Evolutionary conservation across 192 early-diverging fungal species (phyloP), one percentile per base, ranked within the genome.

Genomic region (Gryganskiella cystojenkinii): DNA sequence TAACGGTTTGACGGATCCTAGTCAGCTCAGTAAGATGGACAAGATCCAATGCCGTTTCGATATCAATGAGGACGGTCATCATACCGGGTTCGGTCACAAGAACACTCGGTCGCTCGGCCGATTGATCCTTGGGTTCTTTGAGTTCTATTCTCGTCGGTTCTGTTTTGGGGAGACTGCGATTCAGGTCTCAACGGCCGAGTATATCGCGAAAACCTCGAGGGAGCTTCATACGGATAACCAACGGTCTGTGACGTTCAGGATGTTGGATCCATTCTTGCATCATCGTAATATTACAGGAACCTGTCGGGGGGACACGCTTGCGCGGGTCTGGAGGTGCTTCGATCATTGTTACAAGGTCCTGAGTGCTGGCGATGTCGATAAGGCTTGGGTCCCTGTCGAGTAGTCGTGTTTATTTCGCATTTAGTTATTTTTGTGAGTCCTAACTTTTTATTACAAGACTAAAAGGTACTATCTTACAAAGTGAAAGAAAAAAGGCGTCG

Each of bases 261-360:
- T 74, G 19, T 43, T 74, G 11, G 71, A 74, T 20, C 71, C 71
- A 2, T 74, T 74, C 37, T n/a, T 67, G 42, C 71, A 74, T 42
- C 71, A 74, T 61, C 49, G 71, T 13, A 74, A 74, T 28, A 61
- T 67, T 11, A 67, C 71, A 14, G 71, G 71, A 0, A 61, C 51
- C 5, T 61, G 58, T 56, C 49, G 64, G 20, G 71, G 71, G 0
- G 52, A 66, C 7, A 46, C 51, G 3, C 33, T 74, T 20, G 58
- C 15, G 3, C 59, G 50, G 49, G 51, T 74, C 0, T 74, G 71
- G 71, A 45, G 52, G 31, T 63, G 57, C 0, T 74, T 74, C 67
- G 64, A 74, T 61, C 64, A 74, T 61, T 52, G 50, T 5, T 74
- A 74, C 45, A 63, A 50, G 20, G 64, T 61, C 33, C 34, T 74